phyloP scores from a whole-genome alignment of 441 rosid species.

The Metrosideros polymorpha region DNA sequence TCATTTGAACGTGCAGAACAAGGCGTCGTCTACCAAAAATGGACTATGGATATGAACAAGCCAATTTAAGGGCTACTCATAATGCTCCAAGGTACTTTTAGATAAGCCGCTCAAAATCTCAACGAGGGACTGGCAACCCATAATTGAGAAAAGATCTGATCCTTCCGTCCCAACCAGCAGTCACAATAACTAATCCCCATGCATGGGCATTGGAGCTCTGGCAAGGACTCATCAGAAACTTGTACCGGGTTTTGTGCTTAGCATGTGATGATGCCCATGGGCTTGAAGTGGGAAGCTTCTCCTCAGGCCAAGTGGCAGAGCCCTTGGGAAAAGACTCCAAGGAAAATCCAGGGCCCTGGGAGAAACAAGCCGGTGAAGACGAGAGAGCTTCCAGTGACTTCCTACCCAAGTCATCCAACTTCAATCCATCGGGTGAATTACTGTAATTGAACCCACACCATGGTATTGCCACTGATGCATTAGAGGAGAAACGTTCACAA shows the following conservation, averaged over 20 bases:
- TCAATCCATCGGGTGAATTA: slow-evolving; percentile 16
- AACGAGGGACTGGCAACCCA: slow-evolving; percentile 67
- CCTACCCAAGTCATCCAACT: slow-evolving; percentile 9
- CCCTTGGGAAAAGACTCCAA: slow-evolving; percentile 76
- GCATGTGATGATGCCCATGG: slow-evolving; percentile 23
- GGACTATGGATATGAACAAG: neutral
- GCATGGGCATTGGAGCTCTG: slow-evolving; percentile 54
- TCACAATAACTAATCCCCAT: slow-evolving; percentile 91
- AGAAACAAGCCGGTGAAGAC: slow-evolving; percentile 34
- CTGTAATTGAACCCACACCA: slow-evolving; percentile 59
- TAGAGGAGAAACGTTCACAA: slow-evolving; percentile 62
- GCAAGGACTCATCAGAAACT: slow-evolving; percentile 56
- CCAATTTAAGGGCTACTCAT: neutral
- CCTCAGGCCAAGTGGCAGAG: slow-evolving; percentile 97
- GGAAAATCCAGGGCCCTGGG: slow-evolving; percentile 42
- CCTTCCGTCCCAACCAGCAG: slow-evolving; percentile 92
- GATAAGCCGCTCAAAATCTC: slow-evolving; percentile 14
- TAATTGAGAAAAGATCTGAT: slow-evolving; percentile 87
- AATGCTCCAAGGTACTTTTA: neutral
- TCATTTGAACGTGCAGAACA: neutral
- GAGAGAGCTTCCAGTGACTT: slow-evolving; percentile 18
- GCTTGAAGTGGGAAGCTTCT: slow-evolving; percentile 57
- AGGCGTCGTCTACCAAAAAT: neutral
- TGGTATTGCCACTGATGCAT: slow-evolving; percentile 76
- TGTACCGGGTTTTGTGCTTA: slow-evolving; percentile 52